Evolutionary conservation across 1,284 basidiomycete genomes (phyloP), one percentile per base, ranked within the genome.

Genomic region (Cryptococcus sp.): DNA sequence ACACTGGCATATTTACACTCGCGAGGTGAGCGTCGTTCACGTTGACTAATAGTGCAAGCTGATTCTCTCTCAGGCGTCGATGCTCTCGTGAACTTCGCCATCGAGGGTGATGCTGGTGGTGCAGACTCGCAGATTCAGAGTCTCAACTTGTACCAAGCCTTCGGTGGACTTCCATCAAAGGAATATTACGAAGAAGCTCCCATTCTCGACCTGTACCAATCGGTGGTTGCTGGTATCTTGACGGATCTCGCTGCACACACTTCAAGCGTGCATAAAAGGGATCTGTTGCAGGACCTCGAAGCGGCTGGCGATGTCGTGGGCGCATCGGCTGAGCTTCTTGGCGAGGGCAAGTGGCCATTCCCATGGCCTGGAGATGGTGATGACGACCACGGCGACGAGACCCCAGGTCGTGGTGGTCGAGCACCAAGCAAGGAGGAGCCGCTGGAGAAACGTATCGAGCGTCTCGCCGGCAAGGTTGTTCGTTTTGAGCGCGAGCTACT

Each of bases 171-270:
- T 15, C 94, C 94, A 1, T 87, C 93, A 44, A 93, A 94, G 87
- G 91, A 94, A 79, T 97, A 98, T 76, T 98, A 93, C 75, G 84
- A 89, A 49, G 94, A 98, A 61, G 80, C 86, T 54, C 80, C 81
- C 0, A 84, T 91, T 47, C 76, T 86, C 22, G 82, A 85, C 23
- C 78, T 89, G 13, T 97, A 97, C 78, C 81, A 83, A 62, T 80
- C 81, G 45, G 86, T 91, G 17, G 79, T 95, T 23, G 82, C 86
- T 64, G 83, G 84, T 20, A 81, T 94, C 11, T 81, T 96, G 19
- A 66, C 82, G 10, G 80, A 83, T 7, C 78, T 93, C n/a, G 83
- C 73, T 34, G 55, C 61, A 20, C 59, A 67, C 59, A 60, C 64
- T n/a, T 46, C 60, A 2, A 39, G 54, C 23, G 37, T 51, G 19